Evolutionary conservation across 2,329 filamentous ascomycete species (phyloP).

Genomic region (Calonectria pseudoreteaudii): DNA sequence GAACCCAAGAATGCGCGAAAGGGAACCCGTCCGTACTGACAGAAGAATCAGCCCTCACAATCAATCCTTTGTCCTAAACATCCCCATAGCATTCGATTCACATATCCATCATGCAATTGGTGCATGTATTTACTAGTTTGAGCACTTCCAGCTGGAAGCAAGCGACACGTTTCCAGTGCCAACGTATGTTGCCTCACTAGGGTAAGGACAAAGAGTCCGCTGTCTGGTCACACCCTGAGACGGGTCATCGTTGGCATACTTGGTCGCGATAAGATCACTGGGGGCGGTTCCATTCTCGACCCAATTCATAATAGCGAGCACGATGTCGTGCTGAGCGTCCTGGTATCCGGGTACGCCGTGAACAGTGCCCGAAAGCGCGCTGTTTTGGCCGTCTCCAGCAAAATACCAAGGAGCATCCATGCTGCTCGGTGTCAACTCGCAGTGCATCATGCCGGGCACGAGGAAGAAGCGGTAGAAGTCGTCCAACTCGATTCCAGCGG

Average conservation of each 20-base stretch:
- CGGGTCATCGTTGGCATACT: conserved; percentile 43
- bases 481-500: neutral
- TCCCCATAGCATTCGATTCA: neutral
- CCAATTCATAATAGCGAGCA: conserved; percentile 54
- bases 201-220: conserved; percentile 59
- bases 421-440: conserved; percentile 41
- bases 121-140: neutral
- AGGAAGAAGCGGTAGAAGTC: neutral
- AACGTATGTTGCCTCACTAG: conserved; percentile 19
- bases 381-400: conserved; percentile 33
- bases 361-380: conserved; percentile 21
- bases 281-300: conserved; percentile 48
- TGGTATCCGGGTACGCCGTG: conserved; percentile 50
- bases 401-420: conserved; percentile 56
- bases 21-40: neutral
- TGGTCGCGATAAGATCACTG: conserved; percentile 50
- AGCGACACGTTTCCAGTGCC: neutral
- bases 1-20: neutral
- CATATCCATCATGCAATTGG: neutral
- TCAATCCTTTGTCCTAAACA: neutral
- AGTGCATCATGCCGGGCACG: conserved; percentile 51
- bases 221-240: conserved; percentile 55
- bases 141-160: neutral
- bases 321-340: conserved; percentile 51
- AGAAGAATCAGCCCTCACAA: neutral